Conservation (phyloP, 306 rosid species). For the Sicyos edulis region DNA sequence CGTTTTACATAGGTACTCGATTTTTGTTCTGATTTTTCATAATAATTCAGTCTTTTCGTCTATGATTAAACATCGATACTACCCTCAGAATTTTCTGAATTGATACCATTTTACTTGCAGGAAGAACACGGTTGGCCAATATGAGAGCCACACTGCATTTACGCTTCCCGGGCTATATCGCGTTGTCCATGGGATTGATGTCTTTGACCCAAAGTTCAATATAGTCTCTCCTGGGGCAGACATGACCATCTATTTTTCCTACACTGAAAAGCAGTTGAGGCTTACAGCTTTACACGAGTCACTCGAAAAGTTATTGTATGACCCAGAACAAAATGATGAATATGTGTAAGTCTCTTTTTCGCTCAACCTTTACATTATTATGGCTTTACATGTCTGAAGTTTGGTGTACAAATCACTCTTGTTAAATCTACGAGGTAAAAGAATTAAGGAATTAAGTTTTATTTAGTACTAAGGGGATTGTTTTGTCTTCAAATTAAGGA, state of each 20-base stretch:
- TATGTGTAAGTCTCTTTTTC: conserved; percentile 49
- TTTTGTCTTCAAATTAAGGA: not conserved
- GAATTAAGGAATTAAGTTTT: not conserved
- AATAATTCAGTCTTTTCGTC: not conserved
- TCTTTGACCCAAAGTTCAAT: conserved; percentile 96
- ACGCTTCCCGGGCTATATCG: conserved; percentile 88
- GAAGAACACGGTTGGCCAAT: conserved; percentile 86
- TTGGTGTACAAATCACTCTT: not conserved
- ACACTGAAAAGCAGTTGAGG: conserved; percentile 62
- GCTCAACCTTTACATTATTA: not conserved
- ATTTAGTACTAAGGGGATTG: not conserved
- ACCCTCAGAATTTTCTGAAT: not conserved
- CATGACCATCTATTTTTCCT: conserved; percentile 77
- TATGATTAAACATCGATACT: not conserved
- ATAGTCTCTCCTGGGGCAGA: conserved; percentile 98
- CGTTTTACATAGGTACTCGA: too few species aligned
- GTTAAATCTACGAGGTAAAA: not conserved
- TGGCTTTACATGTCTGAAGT: not conserved
- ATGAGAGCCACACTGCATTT: conserved; percentile 82
- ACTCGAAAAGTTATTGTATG: conserved; percentile 61
- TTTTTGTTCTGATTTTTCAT: too few species aligned
- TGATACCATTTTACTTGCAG: conserved; percentile 36
- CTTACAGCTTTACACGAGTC: conserved; percentile 75
- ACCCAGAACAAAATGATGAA: conserved; percentile 57
- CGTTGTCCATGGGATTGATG: conserved; percentile 94